Evolutionary conservation across 768 basidiomycete species (phyloP), one percentile per base, ranked within the genome.

Genomic region (Kwoniella bestiolae): DNA sequence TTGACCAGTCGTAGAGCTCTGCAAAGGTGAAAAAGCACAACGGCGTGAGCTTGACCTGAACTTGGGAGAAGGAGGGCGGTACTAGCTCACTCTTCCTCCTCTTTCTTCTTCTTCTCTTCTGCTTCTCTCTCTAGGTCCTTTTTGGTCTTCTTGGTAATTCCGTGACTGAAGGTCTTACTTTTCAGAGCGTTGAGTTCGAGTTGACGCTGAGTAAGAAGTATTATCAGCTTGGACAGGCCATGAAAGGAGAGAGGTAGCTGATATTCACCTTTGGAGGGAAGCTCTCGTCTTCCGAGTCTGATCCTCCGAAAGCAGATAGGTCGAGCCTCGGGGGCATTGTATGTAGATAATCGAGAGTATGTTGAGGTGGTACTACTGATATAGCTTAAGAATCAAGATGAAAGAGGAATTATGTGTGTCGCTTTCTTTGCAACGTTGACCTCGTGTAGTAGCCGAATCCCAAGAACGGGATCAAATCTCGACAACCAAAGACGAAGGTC

Each of bases 51-150:
- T 63, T 12, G 9, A n/a, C 26, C 44, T 49, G 60, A 28, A 14
- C 28, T 25, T 14, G 31, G 21, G 18, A 6, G 31, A 49, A 18
- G 28, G 52, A 51, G 23, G 28, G 23, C 6, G 32, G 21, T 18
- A 58, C 34, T 18, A 29, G 41, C 74, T 26, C 46, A 72, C 71
- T 78, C 69, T 56, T 81, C 81, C 38, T 81, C 77, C 68, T 85
- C 86, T 73, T 89, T 88, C 82, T 71, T 61, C 63, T 93, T 96
- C 41, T 89, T 89, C 75, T 94, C 93, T 35, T 91, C 94, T 53
- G 89, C 90, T 74, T 97, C 94, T 75, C 88, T 89, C 78, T 98
- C 96, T 74, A 90, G 90, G 82, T 98, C 94, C 69, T 91, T 85
- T 64, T 90, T 88, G 16, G 93, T 93, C 83, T 98, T 97, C 65